Evolutionary conservation across 352 stramenopile genomes (phyloP).

Genomic region (Phytopythium cucurbitacearum): DNA sequence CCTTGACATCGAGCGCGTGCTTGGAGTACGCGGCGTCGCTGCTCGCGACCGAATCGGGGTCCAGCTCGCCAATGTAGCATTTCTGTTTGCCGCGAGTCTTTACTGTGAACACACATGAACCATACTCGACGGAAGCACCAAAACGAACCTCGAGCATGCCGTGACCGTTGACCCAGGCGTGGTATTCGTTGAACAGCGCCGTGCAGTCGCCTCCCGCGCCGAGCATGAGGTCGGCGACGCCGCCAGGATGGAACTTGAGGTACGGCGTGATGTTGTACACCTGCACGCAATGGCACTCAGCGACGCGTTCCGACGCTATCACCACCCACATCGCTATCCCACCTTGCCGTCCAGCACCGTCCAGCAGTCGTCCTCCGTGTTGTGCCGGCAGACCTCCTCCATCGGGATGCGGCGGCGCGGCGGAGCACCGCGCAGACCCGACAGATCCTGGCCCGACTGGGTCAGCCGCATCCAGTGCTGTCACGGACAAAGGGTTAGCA

Average conservation of each 20-base stretch:
- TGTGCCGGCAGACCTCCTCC: constrained; percentile 87
- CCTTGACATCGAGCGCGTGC: constrained; percentile 52
- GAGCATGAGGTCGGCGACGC: constrained; percentile 89
- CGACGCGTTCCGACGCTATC: neutral
- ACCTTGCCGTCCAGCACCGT: constrained; percentile 91
- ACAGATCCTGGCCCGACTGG: constrained; percentile 80
- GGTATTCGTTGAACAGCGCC: constrained; percentile 95
- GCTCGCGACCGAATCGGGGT: constrained; percentile 36
- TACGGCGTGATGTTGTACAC: constrained; percentile 97
- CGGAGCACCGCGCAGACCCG: constrained; percentile 59
- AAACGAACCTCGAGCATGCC: constrained; percentile 72
- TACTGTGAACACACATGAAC: constrained; percentile 1
- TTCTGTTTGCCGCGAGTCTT: constrained; percentile 26
- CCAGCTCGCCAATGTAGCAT: constrained; percentile 70
- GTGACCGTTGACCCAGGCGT: constrained; percentile 93
- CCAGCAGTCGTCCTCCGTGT: constrained; percentile 91
- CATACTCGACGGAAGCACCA: neutral
- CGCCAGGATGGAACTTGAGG: constrained; percentile 97
- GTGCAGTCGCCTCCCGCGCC: constrained; percentile 93
- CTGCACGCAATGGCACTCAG: constrained; percentile 5
- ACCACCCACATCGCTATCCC: constrained; percentile 10
- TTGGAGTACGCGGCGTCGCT: constrained; percentile 17
- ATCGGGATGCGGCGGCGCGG: constrained; percentile 62
- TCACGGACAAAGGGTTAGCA: constrained; percentile 3
- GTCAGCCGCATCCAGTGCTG: constrained; percentile 93